Conservation (phyloP, 2,329 filamentous ascomycete genomes). For the Hypoxylon sp. region DNA sequence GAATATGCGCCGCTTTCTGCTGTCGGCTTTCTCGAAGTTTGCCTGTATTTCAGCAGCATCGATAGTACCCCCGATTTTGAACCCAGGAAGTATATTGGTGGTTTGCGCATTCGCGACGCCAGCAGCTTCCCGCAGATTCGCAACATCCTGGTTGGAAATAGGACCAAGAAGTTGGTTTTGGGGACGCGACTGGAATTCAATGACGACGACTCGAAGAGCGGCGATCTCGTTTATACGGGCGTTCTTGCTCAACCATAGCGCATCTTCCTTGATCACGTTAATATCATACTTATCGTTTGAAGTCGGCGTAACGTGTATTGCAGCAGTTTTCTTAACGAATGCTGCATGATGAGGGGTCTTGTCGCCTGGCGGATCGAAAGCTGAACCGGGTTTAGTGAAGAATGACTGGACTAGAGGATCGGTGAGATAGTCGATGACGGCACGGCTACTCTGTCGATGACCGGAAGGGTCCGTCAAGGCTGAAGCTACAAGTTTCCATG, state of each 20-base stretch:
- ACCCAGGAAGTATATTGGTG: conserved; percentile 69
- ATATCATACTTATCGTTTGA: conserved; percentile 78
- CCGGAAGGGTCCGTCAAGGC: conserved; percentile 70
- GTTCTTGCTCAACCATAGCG: conserved; percentile 86
- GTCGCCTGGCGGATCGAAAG: conserved; percentile 71
- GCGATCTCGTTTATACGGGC: conserved; percentile 84
- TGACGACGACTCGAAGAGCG: conserved; percentile 82
- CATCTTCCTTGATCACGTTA: conserved; percentile 85
- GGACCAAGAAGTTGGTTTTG: conserved; percentile 78
- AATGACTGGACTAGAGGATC: conserved; percentile 77
- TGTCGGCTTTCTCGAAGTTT: conserved; percentile 74
- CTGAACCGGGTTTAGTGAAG: conserved; percentile 76
- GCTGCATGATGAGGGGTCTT: conserved; percentile 75
- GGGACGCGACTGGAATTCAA: conserved; percentile 89
- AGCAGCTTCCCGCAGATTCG: conserved; percentile 81
- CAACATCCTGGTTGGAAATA: conserved; percentile 82
- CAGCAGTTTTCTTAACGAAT: conserved; percentile 88
- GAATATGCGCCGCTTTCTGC: conserved; percentile 77
- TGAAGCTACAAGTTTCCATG: conserved; percentile 73
- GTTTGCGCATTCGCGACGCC: conserved; percentile 73
- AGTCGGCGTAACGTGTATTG: conserved; percentile 84
- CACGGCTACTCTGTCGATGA: conserved; percentile 66
- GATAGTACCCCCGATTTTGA: conserved; percentile 62
- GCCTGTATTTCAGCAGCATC: conserved; percentile 70
- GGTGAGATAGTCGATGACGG: conserved; percentile 77